These are phyloP conservation scores for Alternaria arbusti DNA, from an alignment of 2,329 filamentous ascomycete genomes.

Conservation along the genomic window DNA sequence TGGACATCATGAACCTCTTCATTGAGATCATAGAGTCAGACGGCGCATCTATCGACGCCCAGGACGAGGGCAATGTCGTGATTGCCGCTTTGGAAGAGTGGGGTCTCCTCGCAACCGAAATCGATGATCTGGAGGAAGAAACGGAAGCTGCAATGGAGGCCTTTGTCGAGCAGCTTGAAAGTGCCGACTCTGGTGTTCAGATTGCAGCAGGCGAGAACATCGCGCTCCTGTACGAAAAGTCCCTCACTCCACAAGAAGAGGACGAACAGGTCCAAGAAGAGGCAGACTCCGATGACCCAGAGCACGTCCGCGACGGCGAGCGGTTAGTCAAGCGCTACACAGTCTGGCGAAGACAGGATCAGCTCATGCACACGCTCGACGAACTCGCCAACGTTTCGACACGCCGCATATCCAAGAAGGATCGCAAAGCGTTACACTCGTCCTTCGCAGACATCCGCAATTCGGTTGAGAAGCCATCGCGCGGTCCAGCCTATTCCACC, in stretches of 20 bases:
- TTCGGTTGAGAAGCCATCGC: slow-evolving; percentile 69
- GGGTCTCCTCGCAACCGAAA: slow-evolving; percentile 78
- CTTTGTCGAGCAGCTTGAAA: slow-evolving; percentile 85
- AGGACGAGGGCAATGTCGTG: slow-evolving; percentile 74
- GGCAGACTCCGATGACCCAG: slow-evolving; percentile 55
- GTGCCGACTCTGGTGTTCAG: slow-evolving; percentile 73
- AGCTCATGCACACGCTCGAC: slow-evolving; percentile 65
- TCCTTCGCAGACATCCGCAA: slow-evolving; percentile 71
- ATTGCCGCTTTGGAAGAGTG: slow-evolving; percentile 77
- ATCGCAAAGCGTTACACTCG: slow-evolving; percentile 69
- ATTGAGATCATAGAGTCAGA: slow-evolving; percentile 82
- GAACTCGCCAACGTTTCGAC: slow-evolving; percentile 66
- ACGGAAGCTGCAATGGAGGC: slow-evolving; percentile 77
- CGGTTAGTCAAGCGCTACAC: slow-evolving; percentile 68
- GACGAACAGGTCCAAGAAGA: slow-evolving; percentile 61
- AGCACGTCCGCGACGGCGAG: slow-evolving; percentile 28
- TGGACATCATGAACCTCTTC: slow-evolving; percentile 76
- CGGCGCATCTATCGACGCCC: slow-evolving; percentile 72
- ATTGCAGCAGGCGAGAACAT: slow-evolving; percentile 81
- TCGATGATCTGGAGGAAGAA: slow-evolving; percentile 75
- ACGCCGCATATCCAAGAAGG: slow-evolving; percentile 69
- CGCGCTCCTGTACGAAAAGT: slow-evolving; percentile 81
- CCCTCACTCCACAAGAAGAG: slow-evolving; percentile 64
- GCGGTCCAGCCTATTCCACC: slow-evolving; percentile 70
- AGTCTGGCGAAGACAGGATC: slow-evolving; percentile 68